Base-by-base conservation (phyloP, 83 land plant species). In the Picea abies region DNA sequence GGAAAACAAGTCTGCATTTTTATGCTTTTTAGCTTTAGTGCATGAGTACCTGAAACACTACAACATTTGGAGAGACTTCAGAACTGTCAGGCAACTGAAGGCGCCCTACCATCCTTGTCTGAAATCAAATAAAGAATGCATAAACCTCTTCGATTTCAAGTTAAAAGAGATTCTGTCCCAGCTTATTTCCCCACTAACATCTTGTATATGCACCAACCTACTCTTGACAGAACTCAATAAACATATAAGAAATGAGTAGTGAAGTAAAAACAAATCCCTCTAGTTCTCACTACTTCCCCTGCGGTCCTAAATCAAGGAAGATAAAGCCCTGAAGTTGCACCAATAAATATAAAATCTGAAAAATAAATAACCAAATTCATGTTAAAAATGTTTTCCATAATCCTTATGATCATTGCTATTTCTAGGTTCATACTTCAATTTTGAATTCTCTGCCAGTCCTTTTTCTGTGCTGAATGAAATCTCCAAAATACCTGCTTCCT, bases 11-110 rank as follows among this genome's bases (percentile, higher is more conserved):
- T 14, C 3, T 26, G 4, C 22, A 61, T 29, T 35, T 6, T 78
- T 60, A 78, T 20, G 65, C 39, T 20, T 17, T 26, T 78, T 5
- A 16, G 23, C 9, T 60, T 29, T 60, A 2, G 14, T 61, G 37
- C 47, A 29, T n/a, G 37, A 80, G 22, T 85, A 96, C 99, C 98
- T 97, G 99, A 86, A 95, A 90, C 72, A 97, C 88, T 73, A 87
- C 76, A 79, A 95, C 63, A 68, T 97, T 97, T 78, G 99, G 79
- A 86, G 90, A 86, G 61, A 76, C 75, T 80, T 92, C 96, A 81
- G 83, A 84, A 52, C 85, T 63, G 84, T 95, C 96, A 69, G 93
- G 89, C 22, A 97, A 91, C 82, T 95, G 88, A 35, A 95, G 86
- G 10, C 83, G 92, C 49, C 85, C 87, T 67, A 85, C 83, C 67